Base-by-base conservation (phyloP, 805 yeast species). In the Kazachstania taianensis region DNA sequence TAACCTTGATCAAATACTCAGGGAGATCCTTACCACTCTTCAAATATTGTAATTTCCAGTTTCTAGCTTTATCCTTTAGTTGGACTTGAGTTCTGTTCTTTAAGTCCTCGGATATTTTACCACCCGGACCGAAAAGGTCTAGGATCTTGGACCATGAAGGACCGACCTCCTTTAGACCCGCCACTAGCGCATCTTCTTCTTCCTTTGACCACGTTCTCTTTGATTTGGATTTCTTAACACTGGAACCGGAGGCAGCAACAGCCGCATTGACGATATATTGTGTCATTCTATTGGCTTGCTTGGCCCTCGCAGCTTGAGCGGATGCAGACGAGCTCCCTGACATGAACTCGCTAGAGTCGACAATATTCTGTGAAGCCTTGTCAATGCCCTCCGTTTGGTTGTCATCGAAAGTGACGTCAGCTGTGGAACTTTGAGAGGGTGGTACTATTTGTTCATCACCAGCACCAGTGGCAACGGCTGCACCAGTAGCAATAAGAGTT, bases 81-180 rank as follows among this genome's bases (percentile, higher is more conserved):
- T 92, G 98, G 13, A 89, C 84, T 50, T 86, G 94, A 4, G 81
- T 79, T 53, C 98, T 68, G 54, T 85, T 82, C 58, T 85, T 89
- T 46, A 92, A 67, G 1, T 78, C 73, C 55, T 92, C 97, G 28
- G 78, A 75, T 18, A 81, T 69, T 31, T 78, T 70, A 4, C 98
- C 98, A 7, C 97, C 97, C 4, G 94, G 82, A 2, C 98, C 98
- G 55, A 81, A 82, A n/a, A 81, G 61, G 49, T 83, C 95, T 32
- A 89, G 60, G 35, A 92, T 92, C 37, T 81, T 81, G 2, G 94
- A 69, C 98, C 98, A 92, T 45, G 81, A 84, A 0, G 97, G 94
- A 1, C 98, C 98, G 44, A 79, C 75, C 15, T 55, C 58, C 44
- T 81, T 81, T 39, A 92, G 65, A 0, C 96, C 97, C 36, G 75